Percentiles rank a stretch among this genome's conserved stretches.
phyloP scores from a whole-genome alignment of 164 flowering plant species.

The Liquidambar formosana region DNA sequence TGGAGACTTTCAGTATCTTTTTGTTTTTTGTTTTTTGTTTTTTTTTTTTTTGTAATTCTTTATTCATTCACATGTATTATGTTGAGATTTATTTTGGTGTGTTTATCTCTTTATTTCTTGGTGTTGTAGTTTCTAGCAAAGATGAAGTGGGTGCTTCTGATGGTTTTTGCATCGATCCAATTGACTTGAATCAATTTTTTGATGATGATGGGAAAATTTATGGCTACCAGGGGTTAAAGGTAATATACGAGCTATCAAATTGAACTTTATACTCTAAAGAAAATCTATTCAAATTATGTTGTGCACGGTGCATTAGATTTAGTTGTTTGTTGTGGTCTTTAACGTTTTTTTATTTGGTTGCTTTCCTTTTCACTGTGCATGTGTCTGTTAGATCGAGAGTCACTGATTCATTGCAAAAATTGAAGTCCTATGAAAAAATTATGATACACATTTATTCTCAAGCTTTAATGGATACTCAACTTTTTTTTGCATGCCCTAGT shows the following conservation, averaged over 20 bases:
- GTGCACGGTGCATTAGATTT: neutral
- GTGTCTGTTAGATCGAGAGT: too few relatives aligned
- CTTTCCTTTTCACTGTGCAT: neutral
- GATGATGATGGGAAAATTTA: constrained; percentile 86
- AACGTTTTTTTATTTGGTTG: neutral
- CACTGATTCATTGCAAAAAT: too few relatives aligned
- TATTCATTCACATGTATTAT: neutral
- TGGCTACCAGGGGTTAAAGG: constrained; percentile 88
- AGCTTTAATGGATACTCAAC: too few relatives aligned
- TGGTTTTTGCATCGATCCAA: constrained; percentile 48
- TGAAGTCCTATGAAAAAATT: too few relatives aligned
- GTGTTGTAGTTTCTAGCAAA: constrained; percentile 55
- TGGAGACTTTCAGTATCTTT: too few relatives aligned
- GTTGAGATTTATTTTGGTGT: neutral
- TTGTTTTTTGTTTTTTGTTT: too few relatives aligned
- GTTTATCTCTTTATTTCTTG: constrained; percentile 9
- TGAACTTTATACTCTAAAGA: neutral
- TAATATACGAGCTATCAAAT: constrained; percentile 15
- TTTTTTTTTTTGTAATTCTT: neutral
- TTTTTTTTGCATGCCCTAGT: too few relatives aligned
- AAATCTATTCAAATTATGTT: neutral
- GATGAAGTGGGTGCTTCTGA: constrained; percentile 66
- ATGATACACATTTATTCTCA: too few relatives aligned
- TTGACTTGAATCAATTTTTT: constrained; percentile 76
- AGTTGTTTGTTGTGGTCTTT: neutral